Percentiles rank a stretch among this genome's conserved stretches.
Conservation (phyloP, 1,284 basidiomycete species). For the Pyrrhoderma lamaoense region DNA sequence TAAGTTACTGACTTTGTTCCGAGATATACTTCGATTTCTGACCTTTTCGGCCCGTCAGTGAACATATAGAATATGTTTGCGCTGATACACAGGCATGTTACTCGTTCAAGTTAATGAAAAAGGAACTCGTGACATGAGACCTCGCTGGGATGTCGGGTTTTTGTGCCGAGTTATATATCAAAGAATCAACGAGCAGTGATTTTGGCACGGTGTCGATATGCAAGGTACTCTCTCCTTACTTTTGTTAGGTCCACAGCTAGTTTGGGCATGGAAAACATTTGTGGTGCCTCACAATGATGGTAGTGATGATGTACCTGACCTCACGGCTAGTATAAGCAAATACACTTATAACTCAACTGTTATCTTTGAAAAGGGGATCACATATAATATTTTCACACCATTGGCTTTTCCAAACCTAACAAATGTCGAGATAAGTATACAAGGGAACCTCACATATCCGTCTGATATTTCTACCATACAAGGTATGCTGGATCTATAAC, state of each 20-base stretch:
- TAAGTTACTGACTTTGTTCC: too few relatives aligned
- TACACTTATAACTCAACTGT: slow-evolving; percentile 44
- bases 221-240: background rate
- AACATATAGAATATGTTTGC: too few relatives aligned
- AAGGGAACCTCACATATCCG: slow-evolving; percentile 54
- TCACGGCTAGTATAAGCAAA: slow-evolving; percentile 37
- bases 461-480: slow-evolving; percentile 47
- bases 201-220: too few relatives aligned
- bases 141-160: too few relatives aligned
- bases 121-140: too few relatives aligned
- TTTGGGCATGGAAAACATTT: slow-evolving; percentile 40
- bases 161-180: too few relatives aligned
- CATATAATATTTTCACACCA: slow-evolving; percentile 53
- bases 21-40: too few relatives aligned
- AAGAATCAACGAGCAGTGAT: too few relatives aligned
- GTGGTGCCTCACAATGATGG: slow-evolving; percentile 42
- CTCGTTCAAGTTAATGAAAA: too few relatives aligned
- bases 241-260: slow-evolving; percentile 1
- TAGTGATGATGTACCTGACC: slow-evolving; percentile 44
- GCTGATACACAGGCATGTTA: too few relatives aligned
- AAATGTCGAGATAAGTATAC: slow-evolving; percentile 49
- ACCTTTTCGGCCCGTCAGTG: too few relatives aligned
- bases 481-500: slow-evolving; percentile 28
- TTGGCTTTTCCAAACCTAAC: slow-evolving; percentile 47
- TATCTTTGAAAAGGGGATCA: slow-evolving; percentile 45